Evolutionary conservation across 371 early-diverging fungal genomes (phyloP).

Genomic region (Syncephalastrum monosporum): DNA sequence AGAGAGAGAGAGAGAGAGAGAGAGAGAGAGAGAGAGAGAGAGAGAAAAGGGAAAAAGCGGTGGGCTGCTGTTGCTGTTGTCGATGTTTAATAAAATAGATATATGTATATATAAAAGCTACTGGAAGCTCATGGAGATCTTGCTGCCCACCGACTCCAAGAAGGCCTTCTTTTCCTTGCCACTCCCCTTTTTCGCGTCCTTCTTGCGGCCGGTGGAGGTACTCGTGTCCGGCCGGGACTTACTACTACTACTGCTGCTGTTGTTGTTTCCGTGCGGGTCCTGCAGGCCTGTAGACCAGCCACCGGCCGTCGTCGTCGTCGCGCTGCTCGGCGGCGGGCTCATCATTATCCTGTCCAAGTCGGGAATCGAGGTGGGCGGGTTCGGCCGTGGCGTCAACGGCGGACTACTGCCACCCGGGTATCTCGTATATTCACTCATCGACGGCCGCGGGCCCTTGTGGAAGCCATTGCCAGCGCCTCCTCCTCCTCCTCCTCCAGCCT

Average conservation of each 20-base stretch:
- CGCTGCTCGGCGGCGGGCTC: too few species aligned
- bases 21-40: too few species aligned
- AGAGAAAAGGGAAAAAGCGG: too few species aligned
- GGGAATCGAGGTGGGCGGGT: background rate
- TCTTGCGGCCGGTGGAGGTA: conserved; percentile 8
- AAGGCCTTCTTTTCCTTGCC: conserved; percentile 40
- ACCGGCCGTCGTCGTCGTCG: conserved; percentile 14
- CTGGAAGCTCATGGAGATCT: conserved; percentile 26
- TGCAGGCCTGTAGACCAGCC: conserved; percentile 9
- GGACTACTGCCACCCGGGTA: too few species aligned
- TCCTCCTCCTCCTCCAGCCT: too few species aligned
- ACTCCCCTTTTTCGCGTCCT: conserved; percentile 24
- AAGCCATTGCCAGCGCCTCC: too few species aligned
- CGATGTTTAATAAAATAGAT: background rate
- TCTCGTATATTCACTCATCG: too few species aligned
- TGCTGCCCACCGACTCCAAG: conserved; percentile 39
- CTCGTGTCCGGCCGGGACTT: conserved; percentile 1
- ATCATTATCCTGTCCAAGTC: background rate
- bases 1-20: too few species aligned
- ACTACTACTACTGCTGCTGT: conserved; percentile 12
- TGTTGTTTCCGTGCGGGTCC: background rate
- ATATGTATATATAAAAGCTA: conserved; percentile 3
- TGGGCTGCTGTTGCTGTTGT: too few species aligned
- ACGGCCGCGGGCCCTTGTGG: too few species aligned
- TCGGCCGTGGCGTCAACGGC: too few species aligned